Percentiles rank a stretch among this genome's conserved stretches.
phyloP scores from a whole-genome alignment of 2,329 filamentous ascomycete genomes.

The Aspergillus ochraceoroseus region DNA sequence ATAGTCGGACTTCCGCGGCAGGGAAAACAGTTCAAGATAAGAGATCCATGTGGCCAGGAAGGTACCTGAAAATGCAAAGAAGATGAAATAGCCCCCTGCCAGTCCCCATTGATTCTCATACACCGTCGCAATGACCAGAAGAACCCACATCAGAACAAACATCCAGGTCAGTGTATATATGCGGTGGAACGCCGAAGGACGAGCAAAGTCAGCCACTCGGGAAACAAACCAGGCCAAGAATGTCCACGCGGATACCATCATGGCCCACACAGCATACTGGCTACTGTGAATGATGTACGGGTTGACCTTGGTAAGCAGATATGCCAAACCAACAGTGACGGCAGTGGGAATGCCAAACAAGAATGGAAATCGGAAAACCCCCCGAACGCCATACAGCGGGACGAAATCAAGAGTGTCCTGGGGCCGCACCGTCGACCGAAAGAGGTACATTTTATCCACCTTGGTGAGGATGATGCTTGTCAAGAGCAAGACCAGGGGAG shows the following conservation, averaged over 20 bases:
- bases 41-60: constrained; percentile 71
- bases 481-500: constrained; percentile 66
- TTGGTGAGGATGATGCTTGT: constrained; percentile 65
- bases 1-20: constrained; percentile 67
- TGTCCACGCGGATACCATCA: constrained; percentile 78
- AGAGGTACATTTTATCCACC: constrained; percentile 82
- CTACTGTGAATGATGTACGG: constrained; percentile 89
- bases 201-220: constrained; percentile 68
- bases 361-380: constrained; percentile 78
- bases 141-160: constrained; percentile 66
- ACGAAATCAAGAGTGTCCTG: constrained; percentile 59
- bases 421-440: constrained; percentile 62
- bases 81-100: constrained; percentile 71
- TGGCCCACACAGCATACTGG: constrained; percentile 79
- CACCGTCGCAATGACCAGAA: constrained; percentile 68
- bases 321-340: constrained; percentile 66
- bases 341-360: constrained; percentile 64
- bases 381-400: constrained; percentile 67
- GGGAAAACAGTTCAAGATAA: constrained; percentile 72
- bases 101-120: constrained; percentile 70
- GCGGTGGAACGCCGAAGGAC: constrained; percentile 81
- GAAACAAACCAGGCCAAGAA: constrained; percentile 77
- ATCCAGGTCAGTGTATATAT: constrained; percentile 80
- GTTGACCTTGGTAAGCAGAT: constrained; percentile 75
- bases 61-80: constrained; percentile 71